Conservation (phyloP, 371 early-diverging fungal species). For the Neoconidiobolus thromboides region DNA sequence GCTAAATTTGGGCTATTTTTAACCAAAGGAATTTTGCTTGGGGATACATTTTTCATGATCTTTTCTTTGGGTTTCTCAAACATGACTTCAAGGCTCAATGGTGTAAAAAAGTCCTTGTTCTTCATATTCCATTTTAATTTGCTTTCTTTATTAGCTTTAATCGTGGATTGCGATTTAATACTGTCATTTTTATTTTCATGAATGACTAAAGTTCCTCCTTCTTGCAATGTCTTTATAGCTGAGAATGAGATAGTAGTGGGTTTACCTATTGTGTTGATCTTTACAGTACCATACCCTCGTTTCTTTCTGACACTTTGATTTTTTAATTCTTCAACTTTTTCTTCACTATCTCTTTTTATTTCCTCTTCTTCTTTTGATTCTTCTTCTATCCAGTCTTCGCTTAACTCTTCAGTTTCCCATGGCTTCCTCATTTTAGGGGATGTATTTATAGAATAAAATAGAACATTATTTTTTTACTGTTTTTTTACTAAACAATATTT, state of each 20-base stretch:
- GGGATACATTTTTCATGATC: background rate
- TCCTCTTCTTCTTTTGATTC: background rate
- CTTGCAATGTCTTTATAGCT: background rate
- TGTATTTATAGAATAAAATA: background rate
- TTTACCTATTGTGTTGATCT: background rate
- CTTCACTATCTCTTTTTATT: background rate
- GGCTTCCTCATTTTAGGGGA: background rate
- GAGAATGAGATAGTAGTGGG: background rate
- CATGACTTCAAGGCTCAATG: background rate
- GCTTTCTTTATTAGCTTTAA: background rate
- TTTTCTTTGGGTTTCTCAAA: background rate
- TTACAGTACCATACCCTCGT: constrained; percentile 1
- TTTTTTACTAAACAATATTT: too few relatives aligned
- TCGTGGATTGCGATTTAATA: background rate
- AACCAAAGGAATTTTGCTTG: background rate
- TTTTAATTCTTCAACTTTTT: too few relatives aligned
- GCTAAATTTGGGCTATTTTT: background rate
- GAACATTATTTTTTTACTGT: too few relatives aligned
- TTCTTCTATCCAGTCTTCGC: constrained; percentile 1
- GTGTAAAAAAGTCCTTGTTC: background rate
- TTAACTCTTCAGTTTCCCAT: constrained; percentile 1
- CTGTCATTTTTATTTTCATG: background rate
- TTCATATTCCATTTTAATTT: background rate
- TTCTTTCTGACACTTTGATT: too few relatives aligned
- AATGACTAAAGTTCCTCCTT: background rate